These are phyloP conservation scores for Penicillium psychrofluorescens DNA, from an alignment of 495 filamentous ascomycete genomes.

Conservation along the genomic window DNA sequence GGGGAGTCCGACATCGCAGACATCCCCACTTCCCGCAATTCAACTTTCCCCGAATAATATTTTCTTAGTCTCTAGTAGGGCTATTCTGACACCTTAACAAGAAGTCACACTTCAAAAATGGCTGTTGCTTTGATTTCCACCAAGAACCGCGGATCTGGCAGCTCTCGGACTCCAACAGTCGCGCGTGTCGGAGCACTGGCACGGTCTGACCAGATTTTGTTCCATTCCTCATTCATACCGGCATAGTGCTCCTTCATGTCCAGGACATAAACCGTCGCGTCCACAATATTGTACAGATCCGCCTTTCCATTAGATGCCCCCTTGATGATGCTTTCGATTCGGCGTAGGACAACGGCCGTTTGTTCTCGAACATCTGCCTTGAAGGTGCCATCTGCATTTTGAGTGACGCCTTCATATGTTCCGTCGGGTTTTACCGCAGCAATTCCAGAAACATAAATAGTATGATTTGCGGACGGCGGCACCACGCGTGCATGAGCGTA, in stretches of 20 bases:
- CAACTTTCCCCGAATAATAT: neutral
- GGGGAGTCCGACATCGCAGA: too few relatives aligned
- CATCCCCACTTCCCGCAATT: too few relatives aligned
- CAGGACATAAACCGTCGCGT: constrained; percentile 24
- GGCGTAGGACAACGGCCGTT: constrained; percentile 23
- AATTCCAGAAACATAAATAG: constrained; percentile 28
- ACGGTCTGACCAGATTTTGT: constrained; percentile 25
- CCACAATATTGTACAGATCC: constrained; percentile 23
- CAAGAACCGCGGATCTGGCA: constrained; percentile 25
- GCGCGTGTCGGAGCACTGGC: constrained; percentile 24
- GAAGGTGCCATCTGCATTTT: constrained; percentile 24
- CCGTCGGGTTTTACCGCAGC: constrained; percentile 13
- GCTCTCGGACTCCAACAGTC: constrained; percentile 25
- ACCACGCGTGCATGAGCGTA: constrained; percentile 26
- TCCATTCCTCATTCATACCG: constrained; percentile 37
- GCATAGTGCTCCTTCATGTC: constrained; percentile 31
- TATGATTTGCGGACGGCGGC: constrained; percentile 19
- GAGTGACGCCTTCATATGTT: constrained; percentile 17
- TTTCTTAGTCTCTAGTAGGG: neutral
- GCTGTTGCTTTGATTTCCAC: constrained; percentile 29
- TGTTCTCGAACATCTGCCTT: constrained; percentile 22
- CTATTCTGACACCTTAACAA: too few relatives aligned
- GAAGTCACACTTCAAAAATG: constrained; percentile 5
- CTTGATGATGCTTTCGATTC: constrained; percentile 27
- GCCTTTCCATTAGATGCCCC: constrained; percentile 24